A percentile compares a stretch with the other conserved stretches of the same genome.
These are phyloP conservation scores for Nitzschia inconspicua DNA, from an alignment of 108 stramenopile genomes.

Conservation along the genomic window DNA sequence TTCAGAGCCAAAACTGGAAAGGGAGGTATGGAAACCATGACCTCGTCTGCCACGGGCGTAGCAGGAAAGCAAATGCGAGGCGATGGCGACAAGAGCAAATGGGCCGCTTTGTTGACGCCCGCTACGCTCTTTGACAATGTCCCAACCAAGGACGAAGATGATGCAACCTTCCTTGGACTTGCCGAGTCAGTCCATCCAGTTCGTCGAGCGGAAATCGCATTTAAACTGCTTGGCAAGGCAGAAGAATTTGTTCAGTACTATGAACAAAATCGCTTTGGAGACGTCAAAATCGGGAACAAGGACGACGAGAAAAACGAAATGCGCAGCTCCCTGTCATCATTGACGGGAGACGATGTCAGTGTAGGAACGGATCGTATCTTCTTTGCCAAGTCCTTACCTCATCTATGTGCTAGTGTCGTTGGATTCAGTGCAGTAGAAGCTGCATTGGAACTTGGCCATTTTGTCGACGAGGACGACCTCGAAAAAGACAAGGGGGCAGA, in stretches of 20 bases:
- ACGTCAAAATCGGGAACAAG: conserved; percentile 70
- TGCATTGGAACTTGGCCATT: conserved; percentile 79
- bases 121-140: conserved; percentile 54
- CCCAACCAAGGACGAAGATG: conserved; percentile 69
- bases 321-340: conserved; percentile 71
- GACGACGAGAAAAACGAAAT: conserved; percentile 52
- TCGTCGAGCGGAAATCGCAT: conserved; percentile 83
- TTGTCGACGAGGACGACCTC: conserved; percentile 72
- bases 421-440: conserved; percentile 91
- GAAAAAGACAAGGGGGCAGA: conserved; percentile 41
- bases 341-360: conserved; percentile 89
- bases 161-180: conserved; percentile 62
- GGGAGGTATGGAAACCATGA: conserved; percentile 27
- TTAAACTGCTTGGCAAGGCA: conserved; percentile 66
- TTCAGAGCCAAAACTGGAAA: conserved; percentile 60
- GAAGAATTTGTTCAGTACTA: conserved; percentile 89
- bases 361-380: conserved; percentile 85
- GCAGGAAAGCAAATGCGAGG: conserved; percentile 1
- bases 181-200: conserved; percentile 90
- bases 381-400: conserved; percentile 84
- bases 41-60: conserved; percentile 5
- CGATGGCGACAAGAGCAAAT: conserved; percentile 31
- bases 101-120: conserved; percentile 76
- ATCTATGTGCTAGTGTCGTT: conserved; percentile 81
- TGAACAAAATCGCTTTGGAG: conserved; percentile 88